Evolutionary conservation across 352 stramenopile genomes (phyloP).

Genomic region (Pythium brassicae): DNA sequence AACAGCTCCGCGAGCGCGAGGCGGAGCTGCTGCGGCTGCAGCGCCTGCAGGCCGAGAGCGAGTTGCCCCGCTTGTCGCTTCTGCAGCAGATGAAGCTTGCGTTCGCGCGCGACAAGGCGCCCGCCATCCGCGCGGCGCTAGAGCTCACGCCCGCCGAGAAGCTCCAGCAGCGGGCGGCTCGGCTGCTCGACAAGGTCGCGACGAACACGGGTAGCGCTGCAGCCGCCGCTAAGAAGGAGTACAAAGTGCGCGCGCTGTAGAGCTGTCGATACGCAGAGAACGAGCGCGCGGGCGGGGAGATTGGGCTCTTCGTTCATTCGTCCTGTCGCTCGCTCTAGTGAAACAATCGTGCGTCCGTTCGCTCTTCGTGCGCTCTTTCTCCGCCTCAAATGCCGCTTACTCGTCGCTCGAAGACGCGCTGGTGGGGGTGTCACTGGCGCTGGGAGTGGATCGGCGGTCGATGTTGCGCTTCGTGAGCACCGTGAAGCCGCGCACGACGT

Average conservation of each 20-base stretch:
- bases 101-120: slow-evolving; percentile 44
- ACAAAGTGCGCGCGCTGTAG: slow-evolving; percentile 55
- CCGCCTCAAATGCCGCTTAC: slow-evolving; percentile 10
- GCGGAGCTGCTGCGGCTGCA: slow-evolving; percentile 39
- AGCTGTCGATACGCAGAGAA: neutral
- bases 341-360: slow-evolving; percentile 8
- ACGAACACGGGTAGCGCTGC: slow-evolving; percentile 27
- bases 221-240: slow-evolving; percentile 58
- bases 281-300: neutral
- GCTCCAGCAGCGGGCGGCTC: slow-evolving; percentile 31
- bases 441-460: slow-evolving; percentile 36
- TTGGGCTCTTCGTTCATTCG: slow-evolving; percentile 2
- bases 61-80: slow-evolving; percentile 31
- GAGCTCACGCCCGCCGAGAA: slow-evolving; percentile 54
- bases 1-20: slow-evolving; percentile 49
- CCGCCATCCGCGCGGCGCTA: slow-evolving; percentile 44
- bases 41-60: slow-evolving; percentile 33
- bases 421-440: slow-evolving; percentile 14
- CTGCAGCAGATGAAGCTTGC: slow-evolving; percentile 42
- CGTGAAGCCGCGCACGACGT: slow-evolving; percentile 77
- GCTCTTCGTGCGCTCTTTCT: neutral
- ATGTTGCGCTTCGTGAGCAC: slow-evolving; percentile 81
- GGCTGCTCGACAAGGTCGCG: slow-evolving; percentile 39
- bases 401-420: slow-evolving; percentile 20
- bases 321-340: slow-evolving; percentile 9